Evolutionary conservation across 306 rosid genomes (phyloP).

Genomic region (Quercus mongolica): DNA sequence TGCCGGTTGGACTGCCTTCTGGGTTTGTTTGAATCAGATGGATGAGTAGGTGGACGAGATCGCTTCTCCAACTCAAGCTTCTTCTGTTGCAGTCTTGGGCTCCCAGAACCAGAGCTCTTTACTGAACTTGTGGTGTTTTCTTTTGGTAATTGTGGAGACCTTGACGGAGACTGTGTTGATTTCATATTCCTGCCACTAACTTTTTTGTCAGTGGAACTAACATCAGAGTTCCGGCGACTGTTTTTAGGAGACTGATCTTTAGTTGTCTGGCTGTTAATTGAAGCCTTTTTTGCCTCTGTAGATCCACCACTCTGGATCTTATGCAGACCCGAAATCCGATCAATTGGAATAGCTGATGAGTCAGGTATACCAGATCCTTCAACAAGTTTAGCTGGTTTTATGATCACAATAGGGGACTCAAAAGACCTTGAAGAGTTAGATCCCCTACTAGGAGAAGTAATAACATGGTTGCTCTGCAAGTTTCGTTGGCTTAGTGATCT

Average conservation of each 20-base stretch:
- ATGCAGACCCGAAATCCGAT: constrained; percentile 35
- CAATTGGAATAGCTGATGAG: constrained; percentile 53
- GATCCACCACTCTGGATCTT: constrained; percentile 32
- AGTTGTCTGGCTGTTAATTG: constrained; percentile 32
- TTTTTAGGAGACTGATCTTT: constrained; percentile 47
- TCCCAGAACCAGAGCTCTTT: constrained; percentile 62
- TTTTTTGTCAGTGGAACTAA: constrained; percentile 52
- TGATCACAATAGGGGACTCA: constrained; percentile 81
- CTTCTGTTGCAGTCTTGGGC: constrained; percentile 82
- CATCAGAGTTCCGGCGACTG: constrained; percentile 37
- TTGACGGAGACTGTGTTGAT: constrained; percentile 42
- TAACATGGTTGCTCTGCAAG: constrained; percentile 32
- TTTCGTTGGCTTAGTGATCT: constrained; percentile 41
- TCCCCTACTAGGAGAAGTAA: constrained; percentile 36
- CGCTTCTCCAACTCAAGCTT: constrained; percentile 68
- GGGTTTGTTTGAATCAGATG: constrained; percentile 51
- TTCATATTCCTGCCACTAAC: constrained; percentile 31
- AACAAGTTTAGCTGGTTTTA: constrained; percentile 79
- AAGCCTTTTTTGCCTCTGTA: constrained; percentile 30
- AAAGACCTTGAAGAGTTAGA: constrained; percentile 42
- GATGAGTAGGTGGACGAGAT: constrained; percentile 63
- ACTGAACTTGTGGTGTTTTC: constrained; percentile 41
- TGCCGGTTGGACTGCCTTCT: constrained; percentile 54
- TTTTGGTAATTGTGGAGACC: constrained; percentile 42
- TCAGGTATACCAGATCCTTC: constrained; percentile 51